phyloP scores from a whole-genome alignment of 2,329 filamentous ascomycete species.

The Penicillium sp. region DNA sequence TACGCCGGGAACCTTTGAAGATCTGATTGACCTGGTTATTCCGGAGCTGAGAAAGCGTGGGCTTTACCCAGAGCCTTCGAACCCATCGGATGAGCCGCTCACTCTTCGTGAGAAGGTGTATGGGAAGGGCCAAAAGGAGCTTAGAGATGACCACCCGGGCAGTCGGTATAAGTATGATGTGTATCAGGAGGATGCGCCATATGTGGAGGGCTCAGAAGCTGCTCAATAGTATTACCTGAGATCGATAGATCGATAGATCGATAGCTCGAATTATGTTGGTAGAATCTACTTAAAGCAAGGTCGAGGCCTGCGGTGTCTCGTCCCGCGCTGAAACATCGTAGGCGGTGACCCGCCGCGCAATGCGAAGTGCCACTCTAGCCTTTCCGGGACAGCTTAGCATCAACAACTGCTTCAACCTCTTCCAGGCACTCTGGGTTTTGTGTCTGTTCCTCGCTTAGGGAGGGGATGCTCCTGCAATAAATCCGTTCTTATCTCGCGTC shows the following conservation, averaged over 20 bases:
- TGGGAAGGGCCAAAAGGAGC: constrained; percentile 53
- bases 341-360: constrained; percentile 15
- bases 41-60: constrained; percentile 46
- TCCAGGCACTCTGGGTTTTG: constrained; percentile 1
- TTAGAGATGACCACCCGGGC: constrained; percentile 58
- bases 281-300: background rate
- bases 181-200: constrained; percentile 52
- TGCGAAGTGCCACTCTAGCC: constrained; percentile 40
- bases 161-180: constrained; percentile 59
- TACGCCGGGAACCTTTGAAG: constrained; percentile 51
- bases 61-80: constrained; percentile 39
- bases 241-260: background rate
- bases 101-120: constrained; percentile 60
- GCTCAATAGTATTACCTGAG: background rate
- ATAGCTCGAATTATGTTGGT: background rate
- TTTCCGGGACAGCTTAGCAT: constrained; percentile 30
- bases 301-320: no score
- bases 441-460: constrained; percentile 9
- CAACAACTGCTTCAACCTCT: constrained; percentile 13
- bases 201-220: constrained; percentile 15
- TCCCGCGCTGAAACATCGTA: background rate
- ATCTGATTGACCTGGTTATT: constrained; percentile 48
- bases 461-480: constrained; percentile 16
- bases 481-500: constrained; percentile 1
- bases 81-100: constrained; percentile 24